Evolutionary conservation across 2,329 filamentous ascomycete genomes (phyloP), one percentile per base, ranked within the genome.

Genomic region (Pestalotiopsis sp.): DNA sequence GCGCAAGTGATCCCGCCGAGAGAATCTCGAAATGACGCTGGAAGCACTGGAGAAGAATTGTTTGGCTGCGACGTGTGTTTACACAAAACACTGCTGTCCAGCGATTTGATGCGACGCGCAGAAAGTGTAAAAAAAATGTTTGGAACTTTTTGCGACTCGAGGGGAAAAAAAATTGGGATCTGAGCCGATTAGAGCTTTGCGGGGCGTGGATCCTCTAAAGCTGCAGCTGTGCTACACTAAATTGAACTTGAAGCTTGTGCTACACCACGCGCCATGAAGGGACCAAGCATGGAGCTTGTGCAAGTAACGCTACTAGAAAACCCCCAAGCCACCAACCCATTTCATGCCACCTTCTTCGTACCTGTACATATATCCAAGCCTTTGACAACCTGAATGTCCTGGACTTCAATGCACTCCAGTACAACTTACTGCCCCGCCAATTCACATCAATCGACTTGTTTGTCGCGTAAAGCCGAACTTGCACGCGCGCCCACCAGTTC

Each of bases 41-140:
- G 9, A 6, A 9, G n/a, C 17, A 20, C 1, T 7, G 9, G 20
- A 9, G 20, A 17, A n/a, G n/a, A 11, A 9, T 9, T n/a, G 45
- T 52, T 20, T n/a, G 4, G 1, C 20, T n/a, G 7, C 45, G 9
- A 9, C 17, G 17, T 52, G 20, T 36, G 31, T 36, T n/a, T 7
- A 11, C 41, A 23, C n/a, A 39, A 39, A n/a, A 62, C n/a, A 20
- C 17, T 27, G 59, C 12, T 36, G 27, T 25, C 20, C 13, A 25
- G 27, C 57, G 25, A 39, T 23, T 36, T 31, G 14, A 65, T 65
- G 67, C 67, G 62, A 45, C 39, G 23, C 62, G 62, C 62, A 52
- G 17, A 65, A n/a, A 63, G 23, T 11, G 17, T 13, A 65, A 36
- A 45, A n/a, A 65, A 52, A 45, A n/a, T 27, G 27, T 7, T 31